These are phyloP conservation scores for Moricandia arvensis DNA, from an alignment of 345 rosid species.

Conservation along the genomic window DNA sequence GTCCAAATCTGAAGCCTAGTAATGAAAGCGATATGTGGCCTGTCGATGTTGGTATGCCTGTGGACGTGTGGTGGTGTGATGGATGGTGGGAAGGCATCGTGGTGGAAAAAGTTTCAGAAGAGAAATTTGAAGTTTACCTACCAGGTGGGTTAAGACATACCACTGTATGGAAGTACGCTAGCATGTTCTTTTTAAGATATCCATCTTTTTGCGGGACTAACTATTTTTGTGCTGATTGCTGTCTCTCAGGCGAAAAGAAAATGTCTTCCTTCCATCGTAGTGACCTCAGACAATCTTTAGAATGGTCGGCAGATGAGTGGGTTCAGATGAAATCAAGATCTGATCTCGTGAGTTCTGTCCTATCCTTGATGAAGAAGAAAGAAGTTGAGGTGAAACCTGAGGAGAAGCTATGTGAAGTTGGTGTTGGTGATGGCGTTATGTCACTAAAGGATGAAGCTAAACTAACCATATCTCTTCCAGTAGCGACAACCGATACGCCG, in stretches of 20 bases:
- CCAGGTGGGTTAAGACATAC: constrained; percentile 43
- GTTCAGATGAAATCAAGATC: constrained; percentile 39
- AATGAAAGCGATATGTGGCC: constrained; percentile 25
- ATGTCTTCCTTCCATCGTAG: constrained; percentile 43
- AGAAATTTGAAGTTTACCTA: constrained; percentile 54
- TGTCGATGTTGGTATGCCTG: constrained; percentile 52
- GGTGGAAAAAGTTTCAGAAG: constrained; percentile 51
- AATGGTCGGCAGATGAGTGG: constrained; percentile 75
- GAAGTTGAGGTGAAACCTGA: constrained; percentile 33
- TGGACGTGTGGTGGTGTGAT: constrained; percentile 81
- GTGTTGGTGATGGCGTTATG: neutral
- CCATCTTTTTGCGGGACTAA: no score
- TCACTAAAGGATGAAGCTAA: constrained; percentile 13
- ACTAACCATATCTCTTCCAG: constrained; percentile 18
- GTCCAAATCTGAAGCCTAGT: constrained; percentile 40
- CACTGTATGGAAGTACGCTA: no score
- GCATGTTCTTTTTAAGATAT: no score
- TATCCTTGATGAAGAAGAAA: constrained; percentile 28
- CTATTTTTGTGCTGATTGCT: no score
- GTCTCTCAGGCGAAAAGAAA: constrained; percentile 40
- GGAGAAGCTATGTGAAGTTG: neutral
- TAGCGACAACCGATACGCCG: constrained; percentile 23
- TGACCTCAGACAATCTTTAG: constrained; percentile 61
- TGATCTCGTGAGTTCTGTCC: constrained; percentile 43
- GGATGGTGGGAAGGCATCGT: constrained; percentile 96